Evolutionary conservation across 345 rosid genomes (phyloP).

Genomic region (Camelina neglecta): DNA sequence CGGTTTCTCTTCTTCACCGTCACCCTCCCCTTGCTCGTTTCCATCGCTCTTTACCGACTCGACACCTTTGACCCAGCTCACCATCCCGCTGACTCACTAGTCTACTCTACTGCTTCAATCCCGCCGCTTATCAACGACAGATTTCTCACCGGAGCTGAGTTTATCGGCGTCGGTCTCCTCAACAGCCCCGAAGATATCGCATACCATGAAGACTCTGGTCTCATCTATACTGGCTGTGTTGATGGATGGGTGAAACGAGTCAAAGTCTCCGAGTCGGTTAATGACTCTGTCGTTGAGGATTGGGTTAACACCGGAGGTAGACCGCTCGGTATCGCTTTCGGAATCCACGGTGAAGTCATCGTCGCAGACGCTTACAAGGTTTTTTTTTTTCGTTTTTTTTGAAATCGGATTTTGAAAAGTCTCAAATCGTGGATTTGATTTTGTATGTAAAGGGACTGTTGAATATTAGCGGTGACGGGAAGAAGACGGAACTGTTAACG

Average conservation of each 20-base stretch:
- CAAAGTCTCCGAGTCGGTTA: slow-evolving; percentile 38
- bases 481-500: slow-evolving; percentile 51
- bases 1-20: slow-evolving; percentile 32
- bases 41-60: slow-evolving; percentile 49
- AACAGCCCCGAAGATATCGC: slow-evolving; percentile 68
- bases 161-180: slow-evolving; percentile 52
- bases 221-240: slow-evolving; percentile 59
- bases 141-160: slow-evolving; percentile 54
- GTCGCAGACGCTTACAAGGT: slow-evolving; percentile 85
- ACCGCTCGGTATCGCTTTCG: slow-evolving; percentile 78
- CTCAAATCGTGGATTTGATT: background rate
- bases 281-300: slow-evolving; percentile 58
- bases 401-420: background rate
- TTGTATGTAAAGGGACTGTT: slow-evolving; percentile 63
- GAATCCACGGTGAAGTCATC: slow-evolving; percentile 49
- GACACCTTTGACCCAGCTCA: slow-evolving; percentile 62
- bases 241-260: slow-evolving; percentile 94
- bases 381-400: background rate
- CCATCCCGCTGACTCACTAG: slow-evolving; percentile 50
- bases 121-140: slow-evolving; percentile 41
- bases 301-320: slow-evolving; percentile 82
- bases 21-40: slow-evolving; percentile 44
- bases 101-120: slow-evolving; percentile 8
- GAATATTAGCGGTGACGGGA: slow-evolving; percentile 54
- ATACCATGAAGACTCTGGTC: slow-evolving; percentile 46